Base-by-base conservation (phyloP, 202 grass and related monocot genomes). In the Cymbopogon flexuosus region DNA sequence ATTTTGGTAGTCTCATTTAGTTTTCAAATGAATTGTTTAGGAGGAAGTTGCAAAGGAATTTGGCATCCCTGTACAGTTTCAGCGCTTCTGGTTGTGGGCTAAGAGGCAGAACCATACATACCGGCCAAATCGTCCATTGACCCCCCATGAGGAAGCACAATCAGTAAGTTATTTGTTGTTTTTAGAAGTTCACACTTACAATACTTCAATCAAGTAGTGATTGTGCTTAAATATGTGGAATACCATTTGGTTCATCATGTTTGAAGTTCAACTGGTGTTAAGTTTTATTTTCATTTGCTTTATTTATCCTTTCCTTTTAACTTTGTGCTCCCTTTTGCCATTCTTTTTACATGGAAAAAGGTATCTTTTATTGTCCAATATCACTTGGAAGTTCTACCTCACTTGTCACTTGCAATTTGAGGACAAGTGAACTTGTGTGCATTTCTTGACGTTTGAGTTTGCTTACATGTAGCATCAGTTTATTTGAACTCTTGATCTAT, bases 81-180 rank as follows among this genome's bases (percentile, higher is more conserved):
- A 97, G 63, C 89, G 93, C 41, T 97, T 93, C 72, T 97, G 93
- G 93, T 82, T 97, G 84, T 97, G 93, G 93, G 93, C 93, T 72
- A 97, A 97, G 89, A 86, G 93, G 75, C 93, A 97, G 91, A 97
- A 97, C 74, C 93, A 97, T 87, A 97, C 93, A 31, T 97, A 97
- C 45, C 89, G 93, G 39, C 91, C 93, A 11, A 97, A 97, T 76
- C 88, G 93, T 70, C 93, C 89, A 34, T 70, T 97, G 68, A 71
- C 71, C 3, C 57, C 91, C 64, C 81, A 90, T 58, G 93, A 97
- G 76, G 93, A 97, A 81, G 63, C 84, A 30, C 93, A 97, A 88
- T 91, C 93, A 29, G 91, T 97, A 73, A 89, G 91, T 83, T 47
- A 68, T 49, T 40, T 61, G 51, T 79, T 41, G 10, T 77, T 84